These are phyloP conservation scores for Calonectria fujianensis DNA, from an alignment of 2,329 filamentous ascomycete species.

Conservation along the genomic window DNA sequence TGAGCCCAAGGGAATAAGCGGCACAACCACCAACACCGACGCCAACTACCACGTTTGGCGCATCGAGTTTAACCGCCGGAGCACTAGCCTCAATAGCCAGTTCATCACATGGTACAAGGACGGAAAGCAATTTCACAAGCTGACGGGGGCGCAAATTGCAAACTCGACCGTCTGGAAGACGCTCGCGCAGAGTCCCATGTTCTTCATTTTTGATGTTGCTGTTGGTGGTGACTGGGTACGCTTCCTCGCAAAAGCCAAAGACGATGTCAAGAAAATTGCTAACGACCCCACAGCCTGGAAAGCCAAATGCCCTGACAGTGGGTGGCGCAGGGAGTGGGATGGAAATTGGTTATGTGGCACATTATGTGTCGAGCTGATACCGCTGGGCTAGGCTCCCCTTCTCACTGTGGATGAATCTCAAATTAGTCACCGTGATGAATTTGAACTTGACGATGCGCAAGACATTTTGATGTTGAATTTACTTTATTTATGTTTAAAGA, in stretches of 20 bases:
- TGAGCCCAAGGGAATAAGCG: constrained; percentile 67
- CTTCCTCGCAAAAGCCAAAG: constrained; percentile 32
- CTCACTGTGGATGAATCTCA: no score
- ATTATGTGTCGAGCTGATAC: constrained; percentile 46
- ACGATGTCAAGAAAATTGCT: neutral
- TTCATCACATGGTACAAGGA: constrained; percentile 72
- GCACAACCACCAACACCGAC: constrained; percentile 60
- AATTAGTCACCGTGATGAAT: neutral
- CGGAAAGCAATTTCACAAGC: constrained; percentile 63
- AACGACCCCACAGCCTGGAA: constrained; percentile 63
- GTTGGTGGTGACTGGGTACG: constrained; percentile 73
- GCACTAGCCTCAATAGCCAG: constrained; percentile 66
- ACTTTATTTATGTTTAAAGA: neutral
- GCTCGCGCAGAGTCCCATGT: constrained; percentile 71
- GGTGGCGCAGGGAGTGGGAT: constrained; percentile 66
- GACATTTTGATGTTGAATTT: neutral
- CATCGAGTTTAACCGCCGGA: constrained; percentile 69
- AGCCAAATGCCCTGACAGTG: constrained; percentile 66
- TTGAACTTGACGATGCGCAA: neutral
- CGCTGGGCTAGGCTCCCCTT: neutral
- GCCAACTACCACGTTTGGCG: constrained; percentile 70
- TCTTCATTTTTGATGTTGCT: constrained; percentile 73
- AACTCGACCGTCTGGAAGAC: constrained; percentile 68
- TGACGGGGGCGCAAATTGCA: constrained; percentile 67
- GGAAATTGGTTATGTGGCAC: constrained; percentile 68